Base-by-base conservation (phyloP, 257 asterid genomes). In the Forsythia viridissima region DNA sequence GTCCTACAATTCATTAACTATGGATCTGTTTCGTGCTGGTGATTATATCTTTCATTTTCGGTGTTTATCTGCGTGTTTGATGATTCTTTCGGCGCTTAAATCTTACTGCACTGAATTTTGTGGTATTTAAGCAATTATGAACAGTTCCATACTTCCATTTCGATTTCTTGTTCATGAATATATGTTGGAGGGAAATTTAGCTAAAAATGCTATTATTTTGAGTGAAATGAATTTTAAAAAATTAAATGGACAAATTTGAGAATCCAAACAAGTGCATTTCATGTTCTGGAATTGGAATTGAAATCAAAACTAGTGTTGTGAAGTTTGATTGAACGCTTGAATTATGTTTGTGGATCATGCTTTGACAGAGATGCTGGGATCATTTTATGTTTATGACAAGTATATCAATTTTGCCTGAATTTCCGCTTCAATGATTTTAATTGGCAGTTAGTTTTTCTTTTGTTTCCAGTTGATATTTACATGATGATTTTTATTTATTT, bases 1-100 rank as follows among this genome's bases (percentile, higher is more conserved):
- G 40, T 82, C 96, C 48, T 87, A 83, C 83, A 88, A 85, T 88
- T 91, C 98, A 52, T 87, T 92, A 21, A 67, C 94, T 78, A 88
- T 80, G 71, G 97, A 92, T 89, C 88, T 90, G 80, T 84, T 89
- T 65, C 98, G 97, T 77, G 86, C 96, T n/a, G 97, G 97, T 93
- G 73, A 42, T 71, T 41, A 4, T 24, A 34, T 83, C 74, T 3
- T 80, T 72, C 61, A 0, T 57, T 41, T 72, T n/a, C 15, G 61
- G 21, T 57, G 16, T 5, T 51, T 76, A 18, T 55, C 2, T 65
- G 38, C 71, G 69, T 43, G 6, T 52, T 0, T 39, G 36, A 30
- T 13, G n/a, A 40, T 39, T 73, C 34, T 57, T 57, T 21, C 72
- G 30, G 30, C 51, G 16, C n/a, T 51, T 61, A 77, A 36, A 71